phyloP scores from a whole-genome alignment of 495 filamentous ascomycete genomes.

The Aspergillus kassunensis region DNA sequence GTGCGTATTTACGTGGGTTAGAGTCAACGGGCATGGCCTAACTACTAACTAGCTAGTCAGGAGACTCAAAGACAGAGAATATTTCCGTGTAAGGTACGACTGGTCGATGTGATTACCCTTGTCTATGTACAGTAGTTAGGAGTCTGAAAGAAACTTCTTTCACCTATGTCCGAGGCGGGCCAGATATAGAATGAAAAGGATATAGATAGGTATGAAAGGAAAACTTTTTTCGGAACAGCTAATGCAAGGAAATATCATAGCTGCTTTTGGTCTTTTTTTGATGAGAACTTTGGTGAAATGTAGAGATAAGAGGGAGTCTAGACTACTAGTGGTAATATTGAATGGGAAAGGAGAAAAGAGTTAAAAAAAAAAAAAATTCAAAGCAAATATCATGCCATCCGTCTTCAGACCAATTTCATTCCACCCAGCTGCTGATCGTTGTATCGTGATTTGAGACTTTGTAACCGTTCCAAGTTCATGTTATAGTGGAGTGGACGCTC shows the following conservation, averaged over 20 bases:
- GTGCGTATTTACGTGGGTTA: no score
- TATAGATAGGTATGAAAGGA: no score
- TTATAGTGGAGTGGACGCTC: constrained; percentile 9
- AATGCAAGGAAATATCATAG: constrained; percentile 12
- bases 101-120: no score
- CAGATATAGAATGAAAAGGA: neutral
- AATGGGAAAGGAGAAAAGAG: constrained; percentile 23
- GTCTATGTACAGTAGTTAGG: no score
- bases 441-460: constrained; percentile 40
- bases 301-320: constrained; percentile 39
- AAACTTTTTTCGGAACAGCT: constrained; percentile 17
- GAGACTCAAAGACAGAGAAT: no score
- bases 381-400: constrained; percentile 37
- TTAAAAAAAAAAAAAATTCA: constrained; percentile 33
- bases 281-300: constrained; percentile 31
- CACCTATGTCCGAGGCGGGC: neutral
- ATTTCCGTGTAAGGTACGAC: no score
- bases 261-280: constrained; percentile 13
- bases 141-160: no score
- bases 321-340: constrained; percentile 39
- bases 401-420: constrained; percentile 34
- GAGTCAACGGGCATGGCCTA: no score
- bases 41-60: no score
- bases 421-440: constrained; percentile 39
- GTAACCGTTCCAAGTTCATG: constrained; percentile 20